phyloP scores from a whole-genome alignment of 176 grass and related monocot species.

The Tuctoria greenei region DNA sequence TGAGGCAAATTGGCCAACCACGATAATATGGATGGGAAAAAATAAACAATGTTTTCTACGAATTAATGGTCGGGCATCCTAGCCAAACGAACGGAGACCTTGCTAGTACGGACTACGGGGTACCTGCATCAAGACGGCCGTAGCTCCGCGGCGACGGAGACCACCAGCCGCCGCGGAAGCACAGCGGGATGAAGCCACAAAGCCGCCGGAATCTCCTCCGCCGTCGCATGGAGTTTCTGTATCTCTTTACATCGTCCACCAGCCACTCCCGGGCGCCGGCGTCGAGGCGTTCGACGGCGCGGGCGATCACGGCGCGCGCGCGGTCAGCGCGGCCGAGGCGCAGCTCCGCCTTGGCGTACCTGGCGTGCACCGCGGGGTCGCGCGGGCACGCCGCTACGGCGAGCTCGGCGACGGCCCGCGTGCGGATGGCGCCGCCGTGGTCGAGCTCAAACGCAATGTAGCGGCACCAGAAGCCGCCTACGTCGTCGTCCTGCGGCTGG shows the following conservation, averaged over 20 bases:
- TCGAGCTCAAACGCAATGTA: conserved; percentile 6
- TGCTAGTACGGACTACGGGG: too few relatives aligned
- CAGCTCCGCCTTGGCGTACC: background rate
- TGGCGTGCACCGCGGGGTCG: background rate
- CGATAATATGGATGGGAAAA: too few relatives aligned
- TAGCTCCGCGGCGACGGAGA: background rate
- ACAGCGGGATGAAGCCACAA: background rate
- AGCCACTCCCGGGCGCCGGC: background rate
- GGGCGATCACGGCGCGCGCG: background rate
- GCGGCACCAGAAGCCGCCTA: conserved; percentile 5
- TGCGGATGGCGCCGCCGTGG: background rate
- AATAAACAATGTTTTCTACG: too few relatives aligned
- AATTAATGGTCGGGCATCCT: too few relatives aligned
- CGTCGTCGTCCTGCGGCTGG: background rate
- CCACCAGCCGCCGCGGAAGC: background rate
- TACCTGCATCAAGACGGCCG: background rate
- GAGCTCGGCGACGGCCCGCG: background rate
- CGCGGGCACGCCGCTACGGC: background rate
- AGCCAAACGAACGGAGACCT: too few relatives aligned
- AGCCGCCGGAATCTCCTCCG: background rate
- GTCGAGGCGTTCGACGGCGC: background rate
- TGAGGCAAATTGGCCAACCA: too few relatives aligned
- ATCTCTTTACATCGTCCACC: background rate
- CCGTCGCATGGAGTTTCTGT: background rate
- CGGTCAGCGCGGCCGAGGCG: background rate